These are phyloP conservation scores for Monosporascus sp. DNA, from an alignment of 2,329 filamentous ascomycete genomes.

Conservation along the genomic window DNA sequence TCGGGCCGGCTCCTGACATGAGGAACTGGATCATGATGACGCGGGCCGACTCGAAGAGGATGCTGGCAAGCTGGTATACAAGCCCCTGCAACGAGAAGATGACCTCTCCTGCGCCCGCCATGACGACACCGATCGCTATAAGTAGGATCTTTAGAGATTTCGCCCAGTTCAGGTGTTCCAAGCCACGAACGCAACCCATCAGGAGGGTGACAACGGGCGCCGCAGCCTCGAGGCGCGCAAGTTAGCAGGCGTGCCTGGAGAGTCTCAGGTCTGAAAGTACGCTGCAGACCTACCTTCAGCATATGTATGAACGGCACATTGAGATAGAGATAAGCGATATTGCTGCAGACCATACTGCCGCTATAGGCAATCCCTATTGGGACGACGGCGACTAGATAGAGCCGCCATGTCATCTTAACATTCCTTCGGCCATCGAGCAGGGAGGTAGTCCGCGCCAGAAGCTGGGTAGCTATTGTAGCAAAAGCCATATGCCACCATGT, in stretches of 20 bases:
- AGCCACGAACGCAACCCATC: constrained; percentile 55
- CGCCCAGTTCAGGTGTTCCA: constrained; percentile 40
- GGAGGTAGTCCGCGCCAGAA: constrained; percentile 58
- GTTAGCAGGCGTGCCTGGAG: not conserved
- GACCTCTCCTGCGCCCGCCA: constrained; percentile 59
- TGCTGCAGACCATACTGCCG: constrained; percentile 60
- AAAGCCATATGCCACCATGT: constrained; percentile 66
- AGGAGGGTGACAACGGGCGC: constrained; percentile 63
- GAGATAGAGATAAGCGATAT: constrained; percentile 63
- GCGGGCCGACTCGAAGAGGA: constrained; percentile 74
- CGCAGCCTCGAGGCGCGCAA: constrained; percentile 40
- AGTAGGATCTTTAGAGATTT: constrained; percentile 44
- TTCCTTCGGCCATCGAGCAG: constrained; percentile 59
- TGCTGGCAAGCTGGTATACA: constrained; percentile 67
- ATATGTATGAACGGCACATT: constrained; percentile 67
- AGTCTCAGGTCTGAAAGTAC: constrained; percentile 15
- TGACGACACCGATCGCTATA: constrained; percentile 47
- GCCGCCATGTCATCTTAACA: constrained; percentile 53
- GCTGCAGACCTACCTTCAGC: constrained; percentile 45
- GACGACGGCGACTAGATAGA: constrained; percentile 59
- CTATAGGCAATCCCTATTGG: constrained; percentile 64
- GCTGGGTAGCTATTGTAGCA: constrained; percentile 59
- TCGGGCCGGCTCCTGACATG: constrained; percentile 68
- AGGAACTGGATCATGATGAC: constrained; percentile 83
- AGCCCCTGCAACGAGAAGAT: constrained; percentile 63